Evolutionary conservation across 768 basidiomycete species (phyloP).

Genomic region (Leccinum pellstonianum): DNA sequence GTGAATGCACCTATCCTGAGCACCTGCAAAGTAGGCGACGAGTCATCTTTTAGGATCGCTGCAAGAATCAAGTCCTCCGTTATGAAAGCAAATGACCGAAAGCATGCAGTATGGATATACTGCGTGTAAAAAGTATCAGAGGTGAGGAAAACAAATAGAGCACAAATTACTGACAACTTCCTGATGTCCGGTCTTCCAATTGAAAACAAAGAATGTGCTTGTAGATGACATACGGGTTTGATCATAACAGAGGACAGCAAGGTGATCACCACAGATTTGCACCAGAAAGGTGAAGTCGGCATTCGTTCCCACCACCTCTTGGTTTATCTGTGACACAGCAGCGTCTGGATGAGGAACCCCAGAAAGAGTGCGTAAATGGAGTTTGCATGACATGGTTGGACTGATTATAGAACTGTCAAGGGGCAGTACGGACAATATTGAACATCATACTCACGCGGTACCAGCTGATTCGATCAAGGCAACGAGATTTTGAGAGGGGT

Average conservation of each 20-base stretch:
- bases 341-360: slow-evolving; percentile 30
- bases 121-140: slow-evolving; percentile 12
- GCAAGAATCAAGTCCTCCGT: slow-evolving; percentile 31
- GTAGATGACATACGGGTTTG: slow-evolving; percentile 1
- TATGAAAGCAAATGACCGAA: slow-evolving; percentile 37
- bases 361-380: slow-evolving; percentile 33
- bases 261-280: slow-evolving; percentile 31
- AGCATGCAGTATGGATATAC: slow-evolving; percentile 19
- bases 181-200: slow-evolving; percentile 33
- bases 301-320: slow-evolving; percentile 3
- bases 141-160: not conserved
- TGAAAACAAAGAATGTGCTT: slow-evolving; percentile 31
- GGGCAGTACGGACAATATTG: not conserved
- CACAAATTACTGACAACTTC: slow-evolving; percentile 27
- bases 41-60: slow-evolving; percentile 10
- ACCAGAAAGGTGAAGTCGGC: slow-evolving; percentile 23
- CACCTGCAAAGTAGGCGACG: slow-evolving; percentile 16
- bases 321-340: slow-evolving; percentile 14
- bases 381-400: slow-evolving; percentile 16
- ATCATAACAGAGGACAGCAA: slow-evolving; percentile 31
- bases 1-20: slow-evolving; percentile 16
- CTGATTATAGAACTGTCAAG: slow-evolving; percentile 13
- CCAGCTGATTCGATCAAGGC: slow-evolving; percentile 29
- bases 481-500: slow-evolving; percentile 37
- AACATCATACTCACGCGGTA: slow-evolving; percentile 15